These are phyloP conservation scores for Arachis monticola DNA, from an alignment of 331 rosid genomes.

Conservation along the genomic window DNA sequence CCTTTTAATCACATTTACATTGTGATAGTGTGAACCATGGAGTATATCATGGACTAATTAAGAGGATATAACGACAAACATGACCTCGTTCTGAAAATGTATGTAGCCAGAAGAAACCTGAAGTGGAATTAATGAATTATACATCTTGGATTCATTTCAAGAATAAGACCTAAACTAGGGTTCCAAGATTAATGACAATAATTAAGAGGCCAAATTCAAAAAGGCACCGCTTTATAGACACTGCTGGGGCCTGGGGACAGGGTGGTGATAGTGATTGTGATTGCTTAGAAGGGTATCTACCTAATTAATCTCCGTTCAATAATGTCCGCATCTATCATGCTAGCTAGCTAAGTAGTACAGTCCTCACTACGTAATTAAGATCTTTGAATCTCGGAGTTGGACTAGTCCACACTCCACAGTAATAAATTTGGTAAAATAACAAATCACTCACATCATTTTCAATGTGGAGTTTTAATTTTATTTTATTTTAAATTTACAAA, in stretches of 20 bases:
- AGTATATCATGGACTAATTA: no score
- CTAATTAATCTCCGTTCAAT: conserved; percentile 24
- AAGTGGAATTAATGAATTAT: conserved; percentile 8
- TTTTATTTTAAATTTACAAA: no score
- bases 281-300: conserved; percentile 31
- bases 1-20: no score
- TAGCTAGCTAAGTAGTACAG: conserved; percentile 10
- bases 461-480: no score
- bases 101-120: conserved; percentile 23
- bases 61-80: conserved; percentile 13
- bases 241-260: neutral
- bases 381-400: conserved; percentile 34
- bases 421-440: conserved; percentile 3
- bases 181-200: neutral
- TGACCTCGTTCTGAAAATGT: conserved; percentile 34
- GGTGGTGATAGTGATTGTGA: conserved; percentile 13
- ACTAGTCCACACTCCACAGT: neutral
- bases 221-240: conserved; percentile 20
- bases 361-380: conserved; percentile 1
- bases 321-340: neutral
- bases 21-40: no score
- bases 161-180: neutral
- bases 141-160: conserved; percentile 28
- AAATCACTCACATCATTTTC: neutral
- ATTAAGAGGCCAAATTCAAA: conserved; percentile 30